Evolutionary conservation across 2,329 filamentous ascomycete species (phyloP).

Genomic region (Huntiella decipiens): DNA sequence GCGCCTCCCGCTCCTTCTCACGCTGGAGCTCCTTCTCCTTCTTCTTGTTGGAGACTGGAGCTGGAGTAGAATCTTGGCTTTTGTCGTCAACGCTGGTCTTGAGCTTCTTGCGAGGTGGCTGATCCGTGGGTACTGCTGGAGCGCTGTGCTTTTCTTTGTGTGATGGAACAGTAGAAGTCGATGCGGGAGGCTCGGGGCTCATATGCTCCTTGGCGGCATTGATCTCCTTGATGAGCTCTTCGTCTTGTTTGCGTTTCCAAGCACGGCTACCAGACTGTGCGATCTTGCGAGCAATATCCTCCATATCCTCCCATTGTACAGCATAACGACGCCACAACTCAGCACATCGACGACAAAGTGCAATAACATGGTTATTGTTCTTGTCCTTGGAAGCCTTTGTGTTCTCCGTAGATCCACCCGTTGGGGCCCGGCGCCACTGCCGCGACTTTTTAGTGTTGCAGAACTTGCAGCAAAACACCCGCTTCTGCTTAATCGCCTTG

Average conservation of each 20-base stretch:
- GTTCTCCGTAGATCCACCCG: constrained; percentile 43
- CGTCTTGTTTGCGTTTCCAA: constrained; percentile 77
- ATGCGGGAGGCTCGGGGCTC: constrained; percentile 8
- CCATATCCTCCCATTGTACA: constrained; percentile 85
- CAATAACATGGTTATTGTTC: constrained; percentile 52
- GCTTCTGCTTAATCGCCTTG: constrained; percentile 63
- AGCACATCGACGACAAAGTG: constrained; percentile 77
- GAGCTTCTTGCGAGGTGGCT: constrained; percentile 45
- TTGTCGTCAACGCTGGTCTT: constrained; percentile 32
- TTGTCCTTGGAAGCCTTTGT: constrained; percentile 54
- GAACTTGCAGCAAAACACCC: constrained; percentile 84
- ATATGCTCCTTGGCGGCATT: constrained; percentile 38
- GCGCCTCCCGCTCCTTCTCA: not conserved
- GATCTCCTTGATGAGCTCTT: constrained; percentile 67
- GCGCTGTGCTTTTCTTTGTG: too few relatives aligned
- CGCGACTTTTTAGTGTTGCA: constrained; percentile 62
- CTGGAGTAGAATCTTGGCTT: constrained; percentile 24
- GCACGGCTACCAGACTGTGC: constrained; percentile 59
- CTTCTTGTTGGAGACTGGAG: constrained; percentile 25
- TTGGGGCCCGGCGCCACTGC: constrained; percentile 83
- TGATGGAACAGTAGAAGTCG: constrained; percentile 3
- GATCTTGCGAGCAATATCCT: constrained; percentile 79
- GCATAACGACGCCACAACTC: constrained; percentile 91
- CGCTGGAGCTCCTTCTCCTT: not conserved
- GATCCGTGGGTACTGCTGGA: constrained; percentile 15